Evolutionary conservation across 2,329 filamentous ascomycete species (phyloP).

Genomic region (Triangularia setosa): DNA sequence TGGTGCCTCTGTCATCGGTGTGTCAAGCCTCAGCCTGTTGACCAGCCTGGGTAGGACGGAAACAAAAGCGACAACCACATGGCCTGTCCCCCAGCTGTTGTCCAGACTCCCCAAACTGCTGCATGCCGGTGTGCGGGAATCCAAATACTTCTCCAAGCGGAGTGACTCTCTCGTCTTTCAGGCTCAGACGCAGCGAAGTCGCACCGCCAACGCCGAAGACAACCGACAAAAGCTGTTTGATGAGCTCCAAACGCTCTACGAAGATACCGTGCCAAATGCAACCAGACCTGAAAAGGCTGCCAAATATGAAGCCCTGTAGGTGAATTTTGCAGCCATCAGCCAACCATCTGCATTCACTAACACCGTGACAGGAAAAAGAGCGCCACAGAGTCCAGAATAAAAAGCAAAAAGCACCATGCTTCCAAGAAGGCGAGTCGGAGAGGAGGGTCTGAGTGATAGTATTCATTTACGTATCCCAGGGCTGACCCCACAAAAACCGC

Average conservation of each 20-base stretch:
- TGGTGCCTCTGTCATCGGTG: conserved; percentile 22
- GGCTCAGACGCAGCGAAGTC: conserved; percentile 51
- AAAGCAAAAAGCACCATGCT: conserved; percentile 22
- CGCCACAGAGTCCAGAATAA: conserved; percentile 24
- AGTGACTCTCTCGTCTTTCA: conserved; percentile 53
- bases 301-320: conserved; percentile 28
- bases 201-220: conserved; percentile 49
- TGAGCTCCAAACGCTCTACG: conserved; percentile 24
- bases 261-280: conserved; percentile 23
- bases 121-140: conserved; percentile 44
- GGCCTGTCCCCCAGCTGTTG: conserved; percentile 46
- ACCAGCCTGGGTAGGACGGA: conserved; percentile 45
- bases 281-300: conserved; percentile 24
- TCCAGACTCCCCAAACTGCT: conserved; percentile 45
- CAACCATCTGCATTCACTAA: not conserved
- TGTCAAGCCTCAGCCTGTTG: not conserved
- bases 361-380: conserved; percentile 20
- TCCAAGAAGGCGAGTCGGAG: conserved; percentile 24
- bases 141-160: conserved; percentile 50
- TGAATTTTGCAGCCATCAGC: not conserved
- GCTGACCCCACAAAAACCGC: not conserved
- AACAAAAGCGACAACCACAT: conserved; percentile 54
- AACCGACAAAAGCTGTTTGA: conserved; percentile 41
- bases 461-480: too few species aligned
- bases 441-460: not conserved